Evolutionary conservation across 148 eudicot species (phyloP).

Genomic region (Vaccinium corymbosum): DNA sequence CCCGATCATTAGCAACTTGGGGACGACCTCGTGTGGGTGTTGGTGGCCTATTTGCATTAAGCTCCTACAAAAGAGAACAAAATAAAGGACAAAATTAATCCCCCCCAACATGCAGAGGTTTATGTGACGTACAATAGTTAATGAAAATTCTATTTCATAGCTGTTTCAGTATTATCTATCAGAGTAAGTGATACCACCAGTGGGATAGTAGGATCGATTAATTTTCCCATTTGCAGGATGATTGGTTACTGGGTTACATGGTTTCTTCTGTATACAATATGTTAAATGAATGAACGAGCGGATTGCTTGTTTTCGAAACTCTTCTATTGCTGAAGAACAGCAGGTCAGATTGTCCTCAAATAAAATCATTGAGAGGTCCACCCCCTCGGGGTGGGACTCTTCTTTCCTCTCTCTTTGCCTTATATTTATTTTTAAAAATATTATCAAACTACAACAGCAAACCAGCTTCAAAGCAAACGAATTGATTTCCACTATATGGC

Average conservation of each 20-base stretch:
- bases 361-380: neutral
- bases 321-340: neutral
- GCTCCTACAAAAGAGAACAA: slow-evolving; percentile 46
- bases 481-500: slow-evolving; percentile 2
- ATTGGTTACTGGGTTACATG: neutral
- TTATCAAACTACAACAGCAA: neutral
- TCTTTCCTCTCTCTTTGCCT: neutral
- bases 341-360: neutral
- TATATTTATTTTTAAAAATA: neutral
- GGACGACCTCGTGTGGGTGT: slow-evolving; percentile 99
- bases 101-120: neutral
- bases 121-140: neutral
- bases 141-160: too few species aligned
- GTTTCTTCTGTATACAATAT: neutral
- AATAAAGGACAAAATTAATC: neutral
- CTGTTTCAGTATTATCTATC: neutral
- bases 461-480: neutral
- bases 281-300: neutral
- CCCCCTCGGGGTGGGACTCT: neutral
- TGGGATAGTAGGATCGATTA: neutral
- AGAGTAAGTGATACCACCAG: neutral
- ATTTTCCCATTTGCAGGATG: neutral
- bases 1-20: slow-evolving; percentile 76
- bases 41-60: slow-evolving; percentile 92
- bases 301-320: neutral